Percentiles rank a stretch among this genome's conserved stretches.
phyloP scores from a whole-genome alignment of 2,329 filamentous ascomycete species.

The Fusarium anguioides region DNA sequence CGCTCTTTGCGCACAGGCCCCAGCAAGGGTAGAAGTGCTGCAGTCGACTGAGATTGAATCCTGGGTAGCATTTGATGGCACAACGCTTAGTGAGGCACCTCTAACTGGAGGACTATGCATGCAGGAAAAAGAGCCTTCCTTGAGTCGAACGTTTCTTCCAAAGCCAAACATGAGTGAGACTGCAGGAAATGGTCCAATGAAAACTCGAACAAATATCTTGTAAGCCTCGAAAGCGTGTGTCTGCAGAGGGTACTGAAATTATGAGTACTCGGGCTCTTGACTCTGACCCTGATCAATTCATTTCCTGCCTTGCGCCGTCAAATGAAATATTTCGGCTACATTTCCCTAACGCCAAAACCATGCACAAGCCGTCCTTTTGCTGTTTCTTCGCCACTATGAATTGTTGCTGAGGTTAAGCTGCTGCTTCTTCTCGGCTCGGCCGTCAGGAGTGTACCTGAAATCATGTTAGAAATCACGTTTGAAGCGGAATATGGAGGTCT shows the following conservation, averaged over 20 bases:
- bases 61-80: background rate
- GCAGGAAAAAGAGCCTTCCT: background rate
- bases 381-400: constrained; percentile 12
- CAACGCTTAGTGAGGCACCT: background rate
- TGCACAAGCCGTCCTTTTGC: constrained; percentile 40
- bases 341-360: constrained; percentile 50
- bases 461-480: constrained; percentile 17
- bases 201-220: background rate
- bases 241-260: constrained; percentile 14
- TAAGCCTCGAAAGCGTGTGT: constrained; percentile 6
- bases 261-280: constrained; percentile 25
- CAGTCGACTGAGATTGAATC: background rate
- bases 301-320: constrained; percentile 47
- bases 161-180: background rate
- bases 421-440: constrained; percentile 71
- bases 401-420: constrained; percentile 49
- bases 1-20: constrained; percentile 41
- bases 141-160: background rate
- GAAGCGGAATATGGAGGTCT: background rate
- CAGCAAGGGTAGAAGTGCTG: background rate
- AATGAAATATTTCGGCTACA: constrained; percentile 41
- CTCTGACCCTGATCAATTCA: constrained; percentile 35
- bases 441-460: constrained; percentile 69
- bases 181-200: background rate
- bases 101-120: background rate